Base-by-base conservation (phyloP, 228 moss, liverwort and hornwort species). In the Sphagnum fallax region DNA sequence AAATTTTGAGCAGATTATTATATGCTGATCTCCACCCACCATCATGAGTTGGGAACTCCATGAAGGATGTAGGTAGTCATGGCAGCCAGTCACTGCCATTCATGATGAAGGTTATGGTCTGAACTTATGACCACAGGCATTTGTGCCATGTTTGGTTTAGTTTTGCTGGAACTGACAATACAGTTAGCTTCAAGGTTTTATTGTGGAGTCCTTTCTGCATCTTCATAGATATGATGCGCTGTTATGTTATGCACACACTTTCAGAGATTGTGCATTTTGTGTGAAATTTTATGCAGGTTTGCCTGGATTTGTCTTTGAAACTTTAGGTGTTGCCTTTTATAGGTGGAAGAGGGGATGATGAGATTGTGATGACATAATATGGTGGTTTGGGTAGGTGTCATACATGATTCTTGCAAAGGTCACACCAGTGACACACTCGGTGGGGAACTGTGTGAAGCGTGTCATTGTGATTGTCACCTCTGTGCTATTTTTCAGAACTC, bases 401-500 rank as follows among this genome's bases (percentile, higher is more conserved):
- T 98, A 98, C 32, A 92, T 94, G 98, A 98, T 98, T 48, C 70
- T 98, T 60, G 78, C 87, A 48, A 84, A 92, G 73, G 98, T 98
- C 52, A 87, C 94, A 10, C 98, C 98, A 0, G 98, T 98, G 63
- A 98, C 98, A 48, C 98, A 98, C 68, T 98, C 98, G 0, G 94
- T 98, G 32, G 98, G 98, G 6, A 98, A 98, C 62, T 98, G 98
- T 52, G 98, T 98, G 66, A 98, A 98, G 87, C 86, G 98, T 48
- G 98, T 98, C 52, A 92, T 98, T 18, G 98, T 98, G 16, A 98
- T 98, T 70, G 90, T 98, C 6, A 89, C 98, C n/a, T 98, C 98
- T 5, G 98, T 98, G 4, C 60, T 98, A 68, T 90, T 98, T 67
- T 98, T 98, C 92, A 84, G 79, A 62, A 94, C 94, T 65, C 94